A percentile compares a stretch with the other conserved stretches of the same genome.
These are phyloP conservation scores for Colletotrichum sp. DNA, from an alignment of 2,329 filamentous ascomycete species.

Conservation along the genomic window DNA sequence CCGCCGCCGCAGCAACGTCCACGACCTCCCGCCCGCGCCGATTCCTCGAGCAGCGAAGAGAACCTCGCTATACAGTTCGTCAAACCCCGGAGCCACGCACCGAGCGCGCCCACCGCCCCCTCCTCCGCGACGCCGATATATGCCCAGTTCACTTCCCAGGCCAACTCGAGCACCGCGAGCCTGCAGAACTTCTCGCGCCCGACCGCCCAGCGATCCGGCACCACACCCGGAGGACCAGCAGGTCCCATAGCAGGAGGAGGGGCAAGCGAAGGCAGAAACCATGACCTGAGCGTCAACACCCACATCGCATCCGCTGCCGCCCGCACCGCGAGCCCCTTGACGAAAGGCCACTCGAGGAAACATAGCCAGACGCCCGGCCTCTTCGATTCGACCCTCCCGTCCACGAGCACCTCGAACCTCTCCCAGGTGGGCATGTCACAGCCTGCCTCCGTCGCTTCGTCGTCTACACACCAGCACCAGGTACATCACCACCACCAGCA, in stretches of 20 bases:
- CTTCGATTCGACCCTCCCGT: conserved; percentile 77
- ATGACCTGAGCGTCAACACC: background rate
- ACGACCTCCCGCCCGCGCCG: conserved; percentile 43
- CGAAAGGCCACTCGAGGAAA: conserved; percentile 61
- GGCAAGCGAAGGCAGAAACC: background rate
- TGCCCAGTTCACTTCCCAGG: conserved; percentile 50
- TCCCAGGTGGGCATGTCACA: conserved; percentile 54
- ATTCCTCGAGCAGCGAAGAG: conserved; percentile 53
- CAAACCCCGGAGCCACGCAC: conserved; percentile 44
- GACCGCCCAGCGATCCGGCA: conserved; percentile 33
- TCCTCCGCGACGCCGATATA: conserved; percentile 42
- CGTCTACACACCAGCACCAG: conserved; percentile 10
- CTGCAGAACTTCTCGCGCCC: conserved; percentile 67
- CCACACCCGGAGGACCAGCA: conserved; percentile 5
- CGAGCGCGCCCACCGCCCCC: conserved; percentile 19
- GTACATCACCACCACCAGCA: conserved; percentile 3
- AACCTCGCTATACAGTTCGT: conserved; percentile 45
- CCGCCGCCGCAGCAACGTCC: conserved; percentile 32
- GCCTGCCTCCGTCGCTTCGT: conserved; percentile 42
- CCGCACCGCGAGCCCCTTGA: conserved; percentile 30
- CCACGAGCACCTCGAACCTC: conserved; percentile 61
- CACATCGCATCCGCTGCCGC: conserved; percentile 31
- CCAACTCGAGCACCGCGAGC: conserved; percentile 52
- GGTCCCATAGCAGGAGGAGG: background rate
- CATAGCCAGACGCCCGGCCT: conserved; percentile 77